Conservation (phyloP, 2,329 filamentous ascomycete species). For the Clonostachys sp. region DNA sequence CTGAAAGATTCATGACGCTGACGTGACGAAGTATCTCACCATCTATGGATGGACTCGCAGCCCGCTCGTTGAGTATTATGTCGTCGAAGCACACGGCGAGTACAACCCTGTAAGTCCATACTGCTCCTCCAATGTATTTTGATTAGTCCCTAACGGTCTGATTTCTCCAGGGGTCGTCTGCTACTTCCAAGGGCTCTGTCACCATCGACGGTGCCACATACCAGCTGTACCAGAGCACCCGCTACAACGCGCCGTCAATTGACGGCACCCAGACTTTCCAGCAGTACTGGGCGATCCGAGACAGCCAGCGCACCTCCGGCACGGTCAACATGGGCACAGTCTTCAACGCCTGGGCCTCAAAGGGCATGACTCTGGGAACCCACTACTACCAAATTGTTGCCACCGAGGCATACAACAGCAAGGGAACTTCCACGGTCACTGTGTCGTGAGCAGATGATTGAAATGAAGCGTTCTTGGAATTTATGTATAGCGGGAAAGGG, state of each 20-base stretch:
- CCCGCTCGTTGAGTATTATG: conserved; percentile 24
- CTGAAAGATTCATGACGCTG: not conserved
- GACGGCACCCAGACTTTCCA: conserved; percentile 37
- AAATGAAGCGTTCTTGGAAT: too few relatives aligned
- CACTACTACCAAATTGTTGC: conserved; percentile 45
- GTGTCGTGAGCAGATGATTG: conserved; percentile 12
- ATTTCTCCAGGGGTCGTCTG: conserved; percentile 6
- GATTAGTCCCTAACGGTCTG: conserved; percentile 1
- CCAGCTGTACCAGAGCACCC: conserved; percentile 18
- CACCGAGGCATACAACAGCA: conserved; percentile 42
- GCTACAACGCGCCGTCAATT: conserved; percentile 30
- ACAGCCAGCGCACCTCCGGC: conserved; percentile 37
- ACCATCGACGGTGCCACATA: conserved; percentile 16
- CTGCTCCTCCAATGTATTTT: not conserved
- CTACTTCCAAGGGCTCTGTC: conserved; percentile 13
- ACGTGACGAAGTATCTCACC: conserved; percentile 15
- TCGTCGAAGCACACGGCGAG: conserved; percentile 22
- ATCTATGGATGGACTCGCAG: conserved; percentile 25
- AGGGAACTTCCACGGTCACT: conserved; percentile 33
- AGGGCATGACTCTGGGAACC: conserved; percentile 36
- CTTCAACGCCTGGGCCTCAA: conserved; percentile 41
- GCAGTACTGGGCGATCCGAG: conserved; percentile 43
- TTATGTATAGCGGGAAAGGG: too few relatives aligned
- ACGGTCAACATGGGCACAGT: conserved; percentile 40
- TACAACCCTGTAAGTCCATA: conserved; percentile 12